Evolutionary conservation across 805 yeast genomes (phyloP), one percentile per base, ranked within the genome.

Genomic region (Candida parachauliodes): DNA sequence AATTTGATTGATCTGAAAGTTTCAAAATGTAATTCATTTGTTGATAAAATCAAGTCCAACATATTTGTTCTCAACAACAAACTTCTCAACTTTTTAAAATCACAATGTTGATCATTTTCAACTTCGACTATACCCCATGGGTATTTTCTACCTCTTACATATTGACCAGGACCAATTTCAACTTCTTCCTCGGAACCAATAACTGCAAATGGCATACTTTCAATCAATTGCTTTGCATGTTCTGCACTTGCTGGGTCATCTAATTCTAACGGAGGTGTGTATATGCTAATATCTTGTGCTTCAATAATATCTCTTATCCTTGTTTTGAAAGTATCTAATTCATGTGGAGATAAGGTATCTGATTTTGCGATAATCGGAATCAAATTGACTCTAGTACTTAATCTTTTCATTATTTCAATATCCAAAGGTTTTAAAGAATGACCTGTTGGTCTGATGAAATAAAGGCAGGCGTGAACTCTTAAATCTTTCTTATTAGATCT

Each of bases 81-180:
- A 39, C 83, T 74, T 67, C 95, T 80, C 52, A 88, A 72, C 57
- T 82, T 83, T 57, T 84, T 78, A 65, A 87, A 85, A 59, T 88
- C 95, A 62, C 93, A 83, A 56, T 86, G 94, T 42, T 70, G 66
- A 51, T 86, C 94, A 60, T 87, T 86, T 56, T 86, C 95, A 40
- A 87, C 88, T 58, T 86, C 94, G 32, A 83, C 93, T 37, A 80
- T 63, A 24, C 96, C 96, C 95, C 95, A 87, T 46, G 93, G 93
- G 55, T 87, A 87, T 58, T 80, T 77, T 66, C 96, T 78, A 24
- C 94, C 96, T 40, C 80, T 73, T 16, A 85, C 82, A 44, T 69
- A 62, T 40, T 71, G 65, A 21, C 93, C 95, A 29, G 77, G 73
- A 11, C 74, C 67, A 32, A 76, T 66, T 49, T 81, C 85, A 41